Base-by-base conservation (phyloP, 1,284 basidiomycete genomes). In the Cutaneotrichosporon spelunceum region DNA sequence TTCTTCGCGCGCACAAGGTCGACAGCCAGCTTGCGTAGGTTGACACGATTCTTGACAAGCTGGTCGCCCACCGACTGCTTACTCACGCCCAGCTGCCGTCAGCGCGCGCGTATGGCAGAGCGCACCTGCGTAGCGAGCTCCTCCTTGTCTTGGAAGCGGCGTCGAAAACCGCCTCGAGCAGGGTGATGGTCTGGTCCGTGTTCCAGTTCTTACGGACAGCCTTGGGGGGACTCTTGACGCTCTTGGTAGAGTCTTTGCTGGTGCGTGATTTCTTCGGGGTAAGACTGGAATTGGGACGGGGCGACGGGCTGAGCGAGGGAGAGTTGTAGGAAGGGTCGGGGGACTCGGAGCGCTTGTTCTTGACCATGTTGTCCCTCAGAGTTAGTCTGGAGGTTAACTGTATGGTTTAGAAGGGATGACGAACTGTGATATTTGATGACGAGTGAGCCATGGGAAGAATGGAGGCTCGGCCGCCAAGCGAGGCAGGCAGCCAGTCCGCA, bases 21-120 rank as follows among this genome's bases (percentile, higher is more conserved):
- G 49, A 57, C 19, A 9, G 56, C 55, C 5, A 27, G 4, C 23
- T 33, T 24, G 42, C 60, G 60, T 10, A 61, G 16, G 27, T 61
- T 61, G 24, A 21, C 14, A 52, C 60, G 60, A 45, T 61, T 61
- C 4, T 56, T 23, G 50, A 57, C 57, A 50, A 61, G 50, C 56
- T 62, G 61, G 56, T 62, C 53, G 13, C 19, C 19, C 34, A 62
- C 33, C 56, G 58, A 56, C 3, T 33, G 30, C 16, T 29, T 26
- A 21, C 52, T 58, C 33, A 62, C 36, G 44, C 61, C 61, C 29
- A 55, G 61, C 61, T 62, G 50, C 2, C 19, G 29, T 57, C 34
- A 57, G 56, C 47, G 13, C 27, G 19, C 19, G 26, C 16, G 8
- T 11, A 33, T 13, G 24, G 14, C 19, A 10, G 24, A 27, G 26